Evolutionary conservation across 768 basidiomycete genomes (phyloP).

Genomic region (Termitomyces heimii): DNA sequence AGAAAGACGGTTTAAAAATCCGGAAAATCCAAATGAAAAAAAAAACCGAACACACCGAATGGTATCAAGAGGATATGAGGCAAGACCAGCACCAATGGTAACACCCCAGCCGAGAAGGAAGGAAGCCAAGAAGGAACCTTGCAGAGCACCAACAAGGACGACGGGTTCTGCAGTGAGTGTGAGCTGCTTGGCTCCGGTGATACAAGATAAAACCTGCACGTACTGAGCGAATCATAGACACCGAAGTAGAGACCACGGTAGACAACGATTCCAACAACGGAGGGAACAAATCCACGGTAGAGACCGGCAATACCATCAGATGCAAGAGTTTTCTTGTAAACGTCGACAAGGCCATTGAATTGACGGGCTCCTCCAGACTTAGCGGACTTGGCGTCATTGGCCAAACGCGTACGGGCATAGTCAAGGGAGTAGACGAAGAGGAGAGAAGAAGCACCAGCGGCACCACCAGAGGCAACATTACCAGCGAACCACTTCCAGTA

Average conservation of each 20-base stretch:
- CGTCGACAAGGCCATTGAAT: slow-evolving; percentile 98
- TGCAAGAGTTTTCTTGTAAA: slow-evolving; percentile 96
- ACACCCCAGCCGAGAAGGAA: slow-evolving; percentile 99
- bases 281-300: slow-evolving; percentile 99
- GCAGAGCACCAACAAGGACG: slow-evolving; percentile 89
- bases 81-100: slow-evolving; percentile 98
- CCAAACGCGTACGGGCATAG: slow-evolving; percentile 98
- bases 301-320: slow-evolving; percentile 98
- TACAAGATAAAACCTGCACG: slow-evolving; percentile 23
- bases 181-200: slow-evolving; percentile 15
- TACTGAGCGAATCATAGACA: slow-evolving; percentile 92
- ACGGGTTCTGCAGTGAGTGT: slow-evolving; percentile 69
- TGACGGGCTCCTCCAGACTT: slow-evolving; percentile 90
- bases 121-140: slow-evolving; percentile 96
- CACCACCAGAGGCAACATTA: slow-evolving; percentile 98
- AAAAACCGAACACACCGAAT: slow-evolving; percentile 57
- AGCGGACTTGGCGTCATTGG: slow-evolving; percentile 94
- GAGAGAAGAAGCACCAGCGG: slow-evolving; percentile 96
- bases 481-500: slow-evolving; percentile 99
- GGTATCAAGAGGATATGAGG: slow-evolving; percentile 92
- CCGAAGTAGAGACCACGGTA: slow-evolving; percentile 99
- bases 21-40: not conserved
- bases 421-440: slow-evolving; percentile 99
- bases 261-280: slow-evolving; percentile 98
- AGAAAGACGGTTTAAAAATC: slow-evolving; percentile 24